Base-by-base conservation (phyloP, 345 rosid species). In the Acer campestre region DNA sequence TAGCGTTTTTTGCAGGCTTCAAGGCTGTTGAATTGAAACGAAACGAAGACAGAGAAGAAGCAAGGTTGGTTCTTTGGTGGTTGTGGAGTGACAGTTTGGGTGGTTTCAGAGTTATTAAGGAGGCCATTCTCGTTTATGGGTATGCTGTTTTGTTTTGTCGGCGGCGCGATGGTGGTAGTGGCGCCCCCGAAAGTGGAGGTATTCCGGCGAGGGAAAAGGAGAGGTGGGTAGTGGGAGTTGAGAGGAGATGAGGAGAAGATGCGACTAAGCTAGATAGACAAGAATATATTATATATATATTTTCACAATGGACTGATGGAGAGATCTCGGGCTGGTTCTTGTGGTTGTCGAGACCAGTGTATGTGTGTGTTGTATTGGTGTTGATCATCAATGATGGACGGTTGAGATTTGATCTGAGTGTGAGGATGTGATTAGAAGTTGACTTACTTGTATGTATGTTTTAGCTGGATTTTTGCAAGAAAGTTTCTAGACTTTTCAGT, bases 91-190 rank as follows among this genome's bases (percentile, higher is more conserved):
- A 27, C 6, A 72, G 79, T 59, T 75, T 77, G 20, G 77, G 81
- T 20, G 78, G 74, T 40, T 85, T 48, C n/a, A 71, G 68, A 42
- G 87, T 77, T 29, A 81, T 53, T 10, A 61, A 4, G 13, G 77
- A 82, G 23, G 86, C 81, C 95, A 91, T 91, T 80, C 42, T 64
- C 22, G 10, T 44, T 42, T 42, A 42, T 42, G 46, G 46, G 46
- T 9, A 42, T 9, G 46, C 46, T 8, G 46, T 7, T 42, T 42
- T 42, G 46, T 42, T 42, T 9, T 7, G 46, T 9, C 46, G 46
- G 46, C 46, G 46, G 46, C 46, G 46, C 46, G 46, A 42, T 42
- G 10, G 46, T 42, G 46, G 46, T 42, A 61, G 58, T 35, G 76
- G 49, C 44, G 68, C 16, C 82, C 74, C 85, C 84, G 84, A 82